Evolutionary conservation across 2,329 filamentous ascomycete species (phyloP), one percentile per base, ranked within the genome.

Genomic region (Alternaria triticina): DNA sequence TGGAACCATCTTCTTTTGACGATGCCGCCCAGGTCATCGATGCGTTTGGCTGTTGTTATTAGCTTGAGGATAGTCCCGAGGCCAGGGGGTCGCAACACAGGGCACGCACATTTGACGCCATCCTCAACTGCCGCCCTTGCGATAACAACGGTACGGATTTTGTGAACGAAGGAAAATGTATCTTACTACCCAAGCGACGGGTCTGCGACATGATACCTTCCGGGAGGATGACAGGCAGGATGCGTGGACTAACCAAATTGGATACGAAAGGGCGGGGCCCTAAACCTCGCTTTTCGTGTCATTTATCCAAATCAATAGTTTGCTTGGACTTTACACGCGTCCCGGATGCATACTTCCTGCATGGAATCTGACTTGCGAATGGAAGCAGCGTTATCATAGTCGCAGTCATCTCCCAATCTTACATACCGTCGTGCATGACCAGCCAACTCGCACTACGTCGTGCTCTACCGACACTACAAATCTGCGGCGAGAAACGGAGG

Each of bases 11-110:
- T 52, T 49, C 22, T 60, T 74, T 76, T 17, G 47, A 54, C 2
- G 75, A 77, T 40, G 67, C 64, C 33, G 49, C 36, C 75, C 73
- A 76, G 28, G 62, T 55, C 13, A 69, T 61, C 5, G 59, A 58
- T 5, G 52, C n/a, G 13, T 51, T 23, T 43, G 27, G 47, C 64
- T 64, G 56, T 57, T 9, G 36, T 28, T 13, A 25, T 64, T 27
- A 64, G 55, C 50, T 23, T 56, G 46, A 5, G 25, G 25, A 15
- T 17, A 15, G n/a, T 17, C n/a, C 27, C 27, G 27, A 28, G 27
- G 27, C 10, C 27, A 3, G 25, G 25, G 47, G 47, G 47, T n/a
- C 5, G 27, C 47, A 2, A 22, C 27, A 1, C 1, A 51, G 15
- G 17, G 28, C 49, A 51, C 49, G 12, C 17, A 23, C 28, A 2